Conservation (phyloP, 192 early-diverging fungal genomes). For the Coemansia guatemalensis region DNA sequence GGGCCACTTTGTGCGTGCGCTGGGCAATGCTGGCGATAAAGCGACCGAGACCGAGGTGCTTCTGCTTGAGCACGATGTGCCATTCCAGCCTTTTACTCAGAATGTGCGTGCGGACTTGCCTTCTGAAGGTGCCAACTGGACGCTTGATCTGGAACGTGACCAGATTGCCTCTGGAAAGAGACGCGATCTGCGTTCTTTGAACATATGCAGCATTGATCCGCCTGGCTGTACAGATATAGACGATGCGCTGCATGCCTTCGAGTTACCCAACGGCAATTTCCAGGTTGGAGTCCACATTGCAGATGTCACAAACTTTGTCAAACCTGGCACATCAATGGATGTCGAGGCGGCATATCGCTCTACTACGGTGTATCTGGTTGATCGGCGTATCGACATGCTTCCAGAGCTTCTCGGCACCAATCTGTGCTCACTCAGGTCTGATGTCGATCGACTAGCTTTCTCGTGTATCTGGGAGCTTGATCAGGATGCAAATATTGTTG, state of each 20-base stretch:
- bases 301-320: constrained; percentile 96
- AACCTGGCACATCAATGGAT: constrained; percentile 89
- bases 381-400: constrained; percentile 95
- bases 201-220: constrained; percentile 98
- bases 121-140: constrained; percentile 83
- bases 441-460: constrained; percentile 87
- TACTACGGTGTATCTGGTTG: constrained; percentile 92
- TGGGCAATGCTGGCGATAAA: constrained; percentile 94
- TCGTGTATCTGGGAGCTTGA: constrained; percentile 97
- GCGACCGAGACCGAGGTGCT: constrained; percentile 96
- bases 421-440: constrained; percentile 85
- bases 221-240: constrained; percentile 99
- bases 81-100: constrained; percentile 88
- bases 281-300: constrained; percentile 92
- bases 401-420: constrained; percentile 88
- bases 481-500: constrained; percentile 75
- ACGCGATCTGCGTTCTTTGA: constrained; percentile 76
- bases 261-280: constrained; percentile 83
- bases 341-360: constrained; percentile 87
- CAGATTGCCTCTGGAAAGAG: constrained; percentile 56
- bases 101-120: constrained; percentile 85
- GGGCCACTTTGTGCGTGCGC: constrained; percentile 89
- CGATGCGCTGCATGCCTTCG: constrained; percentile 88
- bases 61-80: constrained; percentile 94
- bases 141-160: constrained; percentile 73